Base-by-base conservation (phyloP, 2,329 filamentous ascomycete species). In the Dactylellina haptotyla region DNA sequence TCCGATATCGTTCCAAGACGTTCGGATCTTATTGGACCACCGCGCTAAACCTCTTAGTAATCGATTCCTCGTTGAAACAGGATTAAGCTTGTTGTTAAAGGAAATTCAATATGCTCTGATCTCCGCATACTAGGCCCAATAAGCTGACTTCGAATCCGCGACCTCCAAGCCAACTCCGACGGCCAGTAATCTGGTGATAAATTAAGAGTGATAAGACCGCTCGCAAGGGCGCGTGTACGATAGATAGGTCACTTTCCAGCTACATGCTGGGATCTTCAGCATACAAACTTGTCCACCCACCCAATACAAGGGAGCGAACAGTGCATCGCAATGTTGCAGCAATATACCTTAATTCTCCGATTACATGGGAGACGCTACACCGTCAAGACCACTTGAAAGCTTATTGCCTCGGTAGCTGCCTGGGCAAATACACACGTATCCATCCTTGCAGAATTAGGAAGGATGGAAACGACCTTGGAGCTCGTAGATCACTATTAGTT, bases 341-440 rank as follows among this genome's bases (percentile, higher is more conserved):
- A 14, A 20, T 30, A 53, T 53, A 30, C n/a, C 26, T 58, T 41
- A 56, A 59, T 58, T 65, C 39, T 26, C 61, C 61, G 50, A 57
- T 54, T 30, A 16, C 50, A 32, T 46, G 41, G 32, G 50, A 39
- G n/a, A 14, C 14, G 28, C 48, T 37, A 54, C 37, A 39, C 32
- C 28, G 50, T 37, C 37, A 16, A 1, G 4, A 39, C 10, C 26
- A 16, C 32, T 39, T 34, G 48, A 65, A 72, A 72, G 67, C 59
- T 72, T 72, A 56, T 65, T 59, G 34, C 46, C 45, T 72, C 67
- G 67, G 34, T 61, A 65, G 59, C 61, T 72, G 59, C 67, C 67
- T 72, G 67, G 67, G 67, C 67, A 56, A 26, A 59, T 39, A 39
- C 56, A 64, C 67, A 32, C n/a, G 51, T 58, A 65, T 30, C 16